Percentiles rank a stretch among this genome's conserved stretches.
phyloP scores from a whole-genome alignment of 305 asterid genomes.

The Coffea humblotiana region DNA sequence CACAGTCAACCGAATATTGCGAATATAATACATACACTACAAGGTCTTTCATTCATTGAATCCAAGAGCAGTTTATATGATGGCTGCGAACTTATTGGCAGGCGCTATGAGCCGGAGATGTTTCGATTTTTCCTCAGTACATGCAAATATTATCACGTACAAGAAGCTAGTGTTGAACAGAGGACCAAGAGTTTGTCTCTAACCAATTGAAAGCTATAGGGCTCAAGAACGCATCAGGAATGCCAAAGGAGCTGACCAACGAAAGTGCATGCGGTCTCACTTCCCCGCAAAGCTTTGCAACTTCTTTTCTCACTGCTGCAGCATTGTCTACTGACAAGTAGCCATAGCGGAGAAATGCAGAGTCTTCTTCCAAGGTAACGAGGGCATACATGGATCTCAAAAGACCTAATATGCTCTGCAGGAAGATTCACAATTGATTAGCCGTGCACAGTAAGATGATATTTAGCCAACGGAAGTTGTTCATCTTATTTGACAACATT shows the following conservation, averaged over 20 bases:
- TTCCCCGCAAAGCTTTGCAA: slow-evolving; percentile 68
- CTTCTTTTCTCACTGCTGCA: slow-evolving; percentile 70
- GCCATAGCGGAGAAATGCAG: slow-evolving; percentile 84
- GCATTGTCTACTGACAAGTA: slow-evolving; percentile 66
- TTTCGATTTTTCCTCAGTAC: neutral
- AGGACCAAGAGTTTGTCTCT: slow-evolving; percentile 76
- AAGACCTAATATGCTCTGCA: slow-evolving; percentile 67
- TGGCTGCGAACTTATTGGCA: neutral
- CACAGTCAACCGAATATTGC: neutral
- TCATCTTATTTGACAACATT: neutral
- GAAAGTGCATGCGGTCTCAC: slow-evolving; percentile 86
- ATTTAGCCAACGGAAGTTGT: neutral
- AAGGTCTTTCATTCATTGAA: neutral
- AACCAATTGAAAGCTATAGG: slow-evolving; percentile 95
- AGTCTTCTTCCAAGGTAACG: slow-evolving; percentile 78
- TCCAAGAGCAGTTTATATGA: neutral
- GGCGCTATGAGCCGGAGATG: neutral
- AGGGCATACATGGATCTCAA: slow-evolving; percentile 67
- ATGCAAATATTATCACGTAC: neutral
- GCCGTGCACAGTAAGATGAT: neutral
- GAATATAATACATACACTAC: neutral
- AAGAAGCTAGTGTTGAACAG: slow-evolving; percentile 26
- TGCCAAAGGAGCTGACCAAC: slow-evolving; percentile 75
- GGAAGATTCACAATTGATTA: slow-evolving; percentile 2
- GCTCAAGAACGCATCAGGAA: slow-evolving; percentile 89